A percentile compares a stretch with the other conserved stretches of the same genome.
Evolutionary conservation across 2,329 filamentous ascomycete genomes (phyloP).

Genomic region (Ophiostoma sp.): DNA sequence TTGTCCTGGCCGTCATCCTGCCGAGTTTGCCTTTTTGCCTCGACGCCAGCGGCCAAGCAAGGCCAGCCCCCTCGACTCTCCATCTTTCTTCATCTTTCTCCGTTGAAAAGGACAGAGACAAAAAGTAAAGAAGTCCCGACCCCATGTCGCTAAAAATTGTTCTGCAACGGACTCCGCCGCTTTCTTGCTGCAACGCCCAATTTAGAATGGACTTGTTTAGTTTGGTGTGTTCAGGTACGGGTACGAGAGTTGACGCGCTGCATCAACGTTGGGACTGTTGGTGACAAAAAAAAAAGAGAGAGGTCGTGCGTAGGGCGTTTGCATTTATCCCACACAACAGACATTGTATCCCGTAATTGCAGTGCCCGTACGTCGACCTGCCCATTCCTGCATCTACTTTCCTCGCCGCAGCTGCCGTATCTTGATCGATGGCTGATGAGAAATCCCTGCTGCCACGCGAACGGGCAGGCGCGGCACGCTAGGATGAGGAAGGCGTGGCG

Average conservation of each 20-base stretch:
- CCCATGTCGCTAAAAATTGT: not conserved
- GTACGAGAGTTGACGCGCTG: not conserved
- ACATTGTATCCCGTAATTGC: slow-evolving; percentile 4
- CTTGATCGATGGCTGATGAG: slow-evolving; percentile 3
- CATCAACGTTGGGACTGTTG: not conserved
- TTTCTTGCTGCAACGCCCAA: not conserved
- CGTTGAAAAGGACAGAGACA: not conserved
- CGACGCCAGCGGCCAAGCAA: not conserved
- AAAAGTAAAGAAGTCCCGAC: not conserved
- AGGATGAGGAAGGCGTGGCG: slow-evolving; percentile 9
- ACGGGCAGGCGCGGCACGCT: not conserved
- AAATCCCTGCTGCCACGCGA: slow-evolving; percentile 18
- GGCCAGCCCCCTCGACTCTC: not conserved
- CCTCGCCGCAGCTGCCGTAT: slow-evolving; percentile 15
- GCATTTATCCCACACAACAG: not conserved
- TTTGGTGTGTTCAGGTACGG: not conserved
- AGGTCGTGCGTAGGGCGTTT: not conserved
- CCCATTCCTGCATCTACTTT: not conserved
- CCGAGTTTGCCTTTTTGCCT: not conserved
- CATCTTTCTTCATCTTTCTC: not conserved
- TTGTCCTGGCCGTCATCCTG: not conserved
- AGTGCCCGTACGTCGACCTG: not conserved
- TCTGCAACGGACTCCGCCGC: slow-evolving; percentile 13
- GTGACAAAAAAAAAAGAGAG: not conserved
- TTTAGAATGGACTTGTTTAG: not conserved